These are phyloP conservation scores for Fusarium citri DNA, from an alignment of 2,329 filamentous ascomycete species.

Conservation along the genomic window DNA sequence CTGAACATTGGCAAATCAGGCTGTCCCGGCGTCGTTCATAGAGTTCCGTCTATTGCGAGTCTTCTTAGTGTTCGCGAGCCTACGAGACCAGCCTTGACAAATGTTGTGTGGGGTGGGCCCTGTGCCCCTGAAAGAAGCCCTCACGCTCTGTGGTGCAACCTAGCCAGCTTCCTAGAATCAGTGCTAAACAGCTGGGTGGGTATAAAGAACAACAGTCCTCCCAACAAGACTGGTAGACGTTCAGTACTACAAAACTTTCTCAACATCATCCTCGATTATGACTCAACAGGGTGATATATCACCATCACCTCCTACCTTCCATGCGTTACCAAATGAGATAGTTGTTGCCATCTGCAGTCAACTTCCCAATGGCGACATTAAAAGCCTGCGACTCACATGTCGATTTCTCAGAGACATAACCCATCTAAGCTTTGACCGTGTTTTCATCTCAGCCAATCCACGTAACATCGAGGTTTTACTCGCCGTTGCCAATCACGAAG, in stretches of 20 bases:
- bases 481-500: not conserved
- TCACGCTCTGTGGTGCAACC: too few species aligned
- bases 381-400: not conserved
- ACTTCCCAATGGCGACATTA: not conserved
- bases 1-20: fast-evolving
- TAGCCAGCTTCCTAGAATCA: too few species aligned
- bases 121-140: not conserved
- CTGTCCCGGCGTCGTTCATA: not conserved
- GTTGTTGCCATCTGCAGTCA: not conserved
- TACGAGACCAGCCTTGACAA: not conserved
- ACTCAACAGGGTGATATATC: not conserved
- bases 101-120: not conserved
- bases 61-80: not conserved
- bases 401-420: not conserved
- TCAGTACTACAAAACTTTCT: not conserved
- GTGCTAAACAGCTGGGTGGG: too few species aligned
- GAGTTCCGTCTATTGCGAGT: not conserved
- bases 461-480: not conserved
- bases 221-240: not conserved
- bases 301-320: not conserved
- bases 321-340: not conserved
- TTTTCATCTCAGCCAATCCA: slow-evolving; percentile 9
- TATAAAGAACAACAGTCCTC: too few species aligned
- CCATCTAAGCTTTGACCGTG: not conserved
- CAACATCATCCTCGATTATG: not conserved